These are phyloP conservation scores for Botrytis byssoidea DNA, from an alignment of 2,329 filamentous ascomycete species.

Conservation along the genomic window DNA sequence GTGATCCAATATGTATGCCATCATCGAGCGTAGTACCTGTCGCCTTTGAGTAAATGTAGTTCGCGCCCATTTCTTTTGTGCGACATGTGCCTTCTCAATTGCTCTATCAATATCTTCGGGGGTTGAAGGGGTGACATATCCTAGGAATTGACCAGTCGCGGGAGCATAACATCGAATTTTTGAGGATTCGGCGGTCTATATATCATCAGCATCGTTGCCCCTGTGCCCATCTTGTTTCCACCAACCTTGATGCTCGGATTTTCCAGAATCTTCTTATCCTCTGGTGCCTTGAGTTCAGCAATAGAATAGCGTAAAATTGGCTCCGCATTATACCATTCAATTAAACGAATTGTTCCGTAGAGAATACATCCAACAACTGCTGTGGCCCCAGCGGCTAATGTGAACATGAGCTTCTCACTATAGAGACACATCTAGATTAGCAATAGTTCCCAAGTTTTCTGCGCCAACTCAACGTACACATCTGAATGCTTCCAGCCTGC, in stretches of 20 bases:
- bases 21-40: constrained; percentile 75
- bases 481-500: constrained; percentile 30
- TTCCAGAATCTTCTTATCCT: constrained; percentile 57
- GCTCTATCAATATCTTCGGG: constrained; percentile 74
- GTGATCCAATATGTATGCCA: constrained; percentile 82
- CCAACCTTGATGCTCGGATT: constrained; percentile 59
- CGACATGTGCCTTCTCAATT: constrained; percentile 68
- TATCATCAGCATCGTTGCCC: constrained; percentile 13
- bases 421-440: constrained; percentile 19
- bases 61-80: constrained; percentile 73
- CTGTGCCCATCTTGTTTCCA: constrained; percentile 20
- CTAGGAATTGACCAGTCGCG: constrained; percentile 82
- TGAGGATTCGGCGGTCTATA: constrained; percentile 58
- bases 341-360: constrained; percentile 28
- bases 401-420: constrained; percentile 31
- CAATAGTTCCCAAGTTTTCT: neutral
- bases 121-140: constrained; percentile 73
- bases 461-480: constrained; percentile 27
- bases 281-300: constrained; percentile 59
- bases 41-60: constrained; percentile 77
- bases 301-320: constrained; percentile 58
- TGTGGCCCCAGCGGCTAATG: constrained; percentile 27
- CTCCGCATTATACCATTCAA: constrained; percentile 39
- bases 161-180: constrained; percentile 84
- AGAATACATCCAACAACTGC: constrained; percentile 30